Conservation (phyloP, 2,329 filamentous ascomycete species). For the Phaeosphaeriaceae sp. region DNA sequence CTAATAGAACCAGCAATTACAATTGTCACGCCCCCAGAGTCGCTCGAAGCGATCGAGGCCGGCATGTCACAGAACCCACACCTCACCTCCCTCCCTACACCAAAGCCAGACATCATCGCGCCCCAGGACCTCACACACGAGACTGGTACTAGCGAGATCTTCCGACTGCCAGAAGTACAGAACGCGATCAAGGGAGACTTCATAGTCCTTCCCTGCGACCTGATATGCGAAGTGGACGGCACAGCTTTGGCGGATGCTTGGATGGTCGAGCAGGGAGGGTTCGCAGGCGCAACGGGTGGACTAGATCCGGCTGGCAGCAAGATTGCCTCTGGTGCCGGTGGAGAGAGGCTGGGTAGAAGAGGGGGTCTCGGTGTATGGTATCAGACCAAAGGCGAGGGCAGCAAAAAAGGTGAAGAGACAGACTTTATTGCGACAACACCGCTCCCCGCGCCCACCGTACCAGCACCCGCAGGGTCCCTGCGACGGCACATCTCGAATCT, state of each 20-base stretch:
- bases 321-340: slow-evolving; percentile 58
- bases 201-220: slow-evolving; percentile 87
- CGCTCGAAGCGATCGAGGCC: slow-evolving; percentile 69
- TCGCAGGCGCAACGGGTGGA: slow-evolving; percentile 66
- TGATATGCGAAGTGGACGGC: slow-evolving; percentile 88
- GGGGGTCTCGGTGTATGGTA: slow-evolving; percentile 93
- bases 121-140: slow-evolving; percentile 79
- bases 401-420: slow-evolving; percentile 87
- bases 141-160: slow-evolving; percentile 86
- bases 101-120: slow-evolving; percentile 76
- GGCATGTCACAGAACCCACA: slow-evolving; percentile 80
- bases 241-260: slow-evolving; percentile 86
- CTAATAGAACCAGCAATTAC: slow-evolving; percentile 54
- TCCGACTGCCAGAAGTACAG: slow-evolving; percentile 83
- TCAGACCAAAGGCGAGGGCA: slow-evolving; percentile 77
- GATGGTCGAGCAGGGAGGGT: slow-evolving; percentile 82
- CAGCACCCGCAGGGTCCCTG: slow-evolving; percentile 69
- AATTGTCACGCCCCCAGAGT: slow-evolving; percentile 64
- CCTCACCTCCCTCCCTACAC: slow-evolving; percentile 74
- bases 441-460: slow-evolving; percentile 64
- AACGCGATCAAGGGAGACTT: slow-evolving; percentile 84
- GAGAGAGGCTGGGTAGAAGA: slow-evolving; percentile 67
- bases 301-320: slow-evolving; percentile 49
- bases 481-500: slow-evolving; percentile 75
- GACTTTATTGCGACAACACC: slow-evolving; percentile 87